These are phyloP conservation scores for Candida sanyiensis DNA, from an alignment of 805 yeast genomes.

Conservation along the genomic window DNA sequence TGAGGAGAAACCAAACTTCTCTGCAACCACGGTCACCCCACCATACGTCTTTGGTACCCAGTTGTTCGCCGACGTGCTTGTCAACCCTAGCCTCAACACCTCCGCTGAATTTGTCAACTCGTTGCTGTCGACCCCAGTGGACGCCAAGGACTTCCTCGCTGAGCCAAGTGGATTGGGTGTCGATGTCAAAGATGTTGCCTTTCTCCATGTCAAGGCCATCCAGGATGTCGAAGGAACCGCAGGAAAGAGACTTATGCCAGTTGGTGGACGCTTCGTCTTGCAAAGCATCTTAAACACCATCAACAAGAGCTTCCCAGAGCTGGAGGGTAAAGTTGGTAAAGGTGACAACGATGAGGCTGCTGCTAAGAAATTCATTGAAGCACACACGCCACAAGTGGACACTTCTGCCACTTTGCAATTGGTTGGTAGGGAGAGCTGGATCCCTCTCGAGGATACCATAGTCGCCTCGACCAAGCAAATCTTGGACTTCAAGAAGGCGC, in stretches of 20 bases:
- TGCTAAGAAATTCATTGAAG: conserved; percentile 5
- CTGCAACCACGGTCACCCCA: conserved; percentile 43
- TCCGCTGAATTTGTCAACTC: conserved; percentile 32
- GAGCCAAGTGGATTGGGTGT: conserved; percentile 13
- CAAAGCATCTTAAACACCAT: conserved; percentile 23
- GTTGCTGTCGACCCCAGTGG: conserved; percentile 24
- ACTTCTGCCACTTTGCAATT: conserved; percentile 6
- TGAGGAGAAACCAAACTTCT: conserved; percentile 30
- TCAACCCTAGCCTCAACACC: conserved; percentile 33
- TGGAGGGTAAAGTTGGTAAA: conserved; percentile 37
- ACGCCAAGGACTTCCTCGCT: conserved; percentile 10
- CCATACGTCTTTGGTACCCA: conserved; percentile 55
- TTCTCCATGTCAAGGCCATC: conserved; percentile 36
- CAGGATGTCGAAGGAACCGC: conserved; percentile 15
- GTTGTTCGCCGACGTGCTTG: conserved; percentile 37
- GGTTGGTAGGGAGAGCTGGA: conserved; percentile 18
- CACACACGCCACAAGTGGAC: conserved; percentile 1
- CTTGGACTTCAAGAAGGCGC: conserved; percentile 6
- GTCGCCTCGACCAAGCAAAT: conserved; percentile 35
- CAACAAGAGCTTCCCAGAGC: conserved; percentile 34
- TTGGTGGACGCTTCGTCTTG: conserved; percentile 19
- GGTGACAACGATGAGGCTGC: conserved; percentile 32
- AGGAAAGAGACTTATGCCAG: conserved; percentile 29
- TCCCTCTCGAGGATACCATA: conserved; percentile 32
- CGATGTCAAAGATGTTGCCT: conserved; percentile 45